Base-by-base conservation (phyloP, 768 basidiomycete genomes). In the Lactarius tabidus region DNA sequence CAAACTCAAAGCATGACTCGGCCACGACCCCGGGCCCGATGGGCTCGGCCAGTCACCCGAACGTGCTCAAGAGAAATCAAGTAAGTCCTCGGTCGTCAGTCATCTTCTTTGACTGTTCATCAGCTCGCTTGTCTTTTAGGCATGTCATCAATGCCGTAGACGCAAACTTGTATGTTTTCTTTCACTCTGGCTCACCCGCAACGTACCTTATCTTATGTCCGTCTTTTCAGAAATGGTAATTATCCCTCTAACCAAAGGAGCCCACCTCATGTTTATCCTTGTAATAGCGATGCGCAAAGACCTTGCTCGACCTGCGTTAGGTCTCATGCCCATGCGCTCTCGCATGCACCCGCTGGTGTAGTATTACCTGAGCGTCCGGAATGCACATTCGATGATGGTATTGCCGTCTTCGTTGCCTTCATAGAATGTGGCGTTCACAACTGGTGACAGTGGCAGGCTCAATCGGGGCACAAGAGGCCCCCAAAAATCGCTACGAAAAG, bases 271-370 rank as follows among this genome's bases (percentile, higher is more conserved):
- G 33, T 38, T 48, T 52, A 52, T 17, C 18, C 1, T 38, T 12
- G 38, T 43, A 31, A 63, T 66, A 91, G 89, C 72, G 90, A 91
- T 70, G 88, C 89, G 8, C 85, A 87, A 71, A 78, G 86, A 48
- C 90, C 90, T 6, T 91, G 90, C 71, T 86, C 89, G 31, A 91
- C 90, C 2, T 91, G 90, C 71, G 78, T 86, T 64, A 84, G 89
- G 36, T 90, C 89, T 26, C 88, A 90, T 78, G 80, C 86, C 1
- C 87, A 90, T 75, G 84, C 87, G 10, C 72, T 83, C 59, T 79
- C 82, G 15, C 88, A 88, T 75, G 82, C 87, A 15, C 79, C 83
- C 1, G 80, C 86, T 33, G 86, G 85, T 45, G 77, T 78, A 2
- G 76, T 77, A 54, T 70, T 87, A 53, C 85, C 88, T 0, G 71